These are phyloP conservation scores for Aspergillus proliferans DNA, from an alignment of 2,329 filamentous ascomycete genomes.

Conservation along the genomic window DNA sequence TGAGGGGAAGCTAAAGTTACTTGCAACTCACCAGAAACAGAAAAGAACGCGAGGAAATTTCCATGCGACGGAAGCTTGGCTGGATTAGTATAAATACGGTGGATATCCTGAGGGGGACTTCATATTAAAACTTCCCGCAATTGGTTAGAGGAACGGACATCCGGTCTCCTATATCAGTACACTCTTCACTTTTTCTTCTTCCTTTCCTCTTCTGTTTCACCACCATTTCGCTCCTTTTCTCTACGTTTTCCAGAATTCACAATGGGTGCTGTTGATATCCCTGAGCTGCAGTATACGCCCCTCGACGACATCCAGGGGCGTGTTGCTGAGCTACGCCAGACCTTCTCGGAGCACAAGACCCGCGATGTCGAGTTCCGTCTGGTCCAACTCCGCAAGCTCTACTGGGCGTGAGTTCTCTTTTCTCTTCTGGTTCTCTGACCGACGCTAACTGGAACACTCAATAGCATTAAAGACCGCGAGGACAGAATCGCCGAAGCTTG, in stretches of 20 bases:
- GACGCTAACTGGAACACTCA: not conserved
- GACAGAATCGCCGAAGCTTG: slow-evolving; percentile 68
- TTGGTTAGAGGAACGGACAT: too few relatives aligned
- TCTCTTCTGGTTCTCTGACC: not conserved
- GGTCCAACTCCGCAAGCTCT: slow-evolving; percentile 83
- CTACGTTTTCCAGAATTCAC: slow-evolving; percentile 4
- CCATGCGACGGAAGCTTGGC: too few relatives aligned
- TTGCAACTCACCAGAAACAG: too few relatives aligned
- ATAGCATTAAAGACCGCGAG: slow-evolving; percentile 65
- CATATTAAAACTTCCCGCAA: too few relatives aligned
- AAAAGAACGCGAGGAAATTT: too few relatives aligned
- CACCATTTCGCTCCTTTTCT: not conserved
- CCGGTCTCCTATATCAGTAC: too few relatives aligned
- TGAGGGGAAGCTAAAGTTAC: not conserved
- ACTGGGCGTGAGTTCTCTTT: slow-evolving; percentile 62
- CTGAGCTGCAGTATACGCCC: slow-evolving; percentile 54
- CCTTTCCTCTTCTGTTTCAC: too few relatives aligned
- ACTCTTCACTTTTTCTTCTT: too few relatives aligned
- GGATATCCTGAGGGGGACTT: too few relatives aligned
- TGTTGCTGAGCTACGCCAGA: slow-evolving; percentile 56
- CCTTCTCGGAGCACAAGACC: slow-evolving; percentile 75
- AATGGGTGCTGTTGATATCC: slow-evolving; percentile 32
- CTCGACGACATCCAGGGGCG: slow-evolving; percentile 60
- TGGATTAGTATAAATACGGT: too few relatives aligned
- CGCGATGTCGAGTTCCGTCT: slow-evolving; percentile 76